Evolutionary conservation across 139 green algal species (phyloP), one percentile per base, ranked within the genome.

Genomic region (Picochlorum sp.): DNA sequence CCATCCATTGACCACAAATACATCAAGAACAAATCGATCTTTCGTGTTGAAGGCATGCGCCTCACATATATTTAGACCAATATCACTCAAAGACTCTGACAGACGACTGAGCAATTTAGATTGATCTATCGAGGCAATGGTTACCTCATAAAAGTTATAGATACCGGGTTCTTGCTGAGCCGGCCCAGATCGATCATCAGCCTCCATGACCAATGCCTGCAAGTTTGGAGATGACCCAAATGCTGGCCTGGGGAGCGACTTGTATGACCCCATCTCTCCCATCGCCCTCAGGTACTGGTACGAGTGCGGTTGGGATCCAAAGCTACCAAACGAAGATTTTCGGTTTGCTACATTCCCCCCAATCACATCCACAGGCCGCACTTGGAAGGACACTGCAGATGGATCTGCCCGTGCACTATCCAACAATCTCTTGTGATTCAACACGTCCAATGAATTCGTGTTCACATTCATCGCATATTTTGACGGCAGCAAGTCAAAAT

Each of bases 21-120:
- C 88, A 67, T 99, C 93, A 51, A 99, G 64, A 1, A 80, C 87
- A 63, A 92, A 97, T 13, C 77, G 64, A 55, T 99, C 92, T 28
- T 67, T 78, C 13, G 92, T 97, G 76, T 93, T 97, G 81, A 99
- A 99, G 0, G 89, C 93, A 64, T 99, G 92, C 10, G 93, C 93
- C 67, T 99, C 92, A 20, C 87, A 83, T 31, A 99, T 99, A 68
- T 98, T 96, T 5, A 99, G 74, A 5, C 87, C 88, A 13, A 97
- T 47, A 63, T 98, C 89, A 32, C 82, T 76, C 76, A 97, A 71
- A 2, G 74, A 83, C 39, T 92, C 79, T 14, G 82, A 90, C 0
- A 97, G 70, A 22, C 84, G 66, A 75, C 80, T 90, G 3, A 97
- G 76, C 33, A 96, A 76, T 63, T 94, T 95, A 32, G 87, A 87